Evolutionary conservation across 768 basidiomycete species (phyloP), one percentile per base, ranked within the genome.

Genomic region (Leccinum uliginosum): DNA sequence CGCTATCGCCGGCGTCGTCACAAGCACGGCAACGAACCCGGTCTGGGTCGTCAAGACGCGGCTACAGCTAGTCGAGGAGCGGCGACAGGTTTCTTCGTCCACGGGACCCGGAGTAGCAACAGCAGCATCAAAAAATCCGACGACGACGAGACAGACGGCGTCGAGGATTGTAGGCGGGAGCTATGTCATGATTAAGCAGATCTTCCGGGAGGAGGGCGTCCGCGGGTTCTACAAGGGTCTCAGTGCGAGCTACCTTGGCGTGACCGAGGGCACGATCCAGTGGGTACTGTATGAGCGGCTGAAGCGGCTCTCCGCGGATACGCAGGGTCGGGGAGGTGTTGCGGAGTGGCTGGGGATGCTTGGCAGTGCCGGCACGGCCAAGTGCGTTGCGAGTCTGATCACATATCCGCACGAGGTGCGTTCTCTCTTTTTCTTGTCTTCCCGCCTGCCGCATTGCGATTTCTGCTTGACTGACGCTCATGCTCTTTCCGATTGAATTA

Each of bases 31-130:
- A 11, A 98, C 97, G 21, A 99, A 99, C 71, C 97, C 97, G 0
- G 96, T 99, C 24, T 99, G 97, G 97, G 97, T 99, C 48, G 93
- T 99, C 59, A 99, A 98, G 73, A 99, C 97, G 45, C 86, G 96
- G 7, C 66, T 99, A 53, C 97, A 99, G 68, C 83, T 99, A 15
- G 75, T 73, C 3, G 72, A 77, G 19, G 67, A 68, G 34, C 69
- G 61, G 2, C 67, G 58, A 24, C 60, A 62, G 2, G 51, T 56
- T 15, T 49, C 57, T 14, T 35, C 64, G 10, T 7, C 48, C 14
- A 9, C 56, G 7, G 50, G 38, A 10, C 29, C n/a, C 17, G 35
- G 35, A 40, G 38, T 5, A n/a, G 10, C 38, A 40, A 40, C 38
- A 40, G 38, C 9, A 40, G n/a, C n/a, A 19, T 40, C 38, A 40